phyloP scores from a whole-genome alignment of 805 yeast genomes.

The Starmerella vaccinii region DNA sequence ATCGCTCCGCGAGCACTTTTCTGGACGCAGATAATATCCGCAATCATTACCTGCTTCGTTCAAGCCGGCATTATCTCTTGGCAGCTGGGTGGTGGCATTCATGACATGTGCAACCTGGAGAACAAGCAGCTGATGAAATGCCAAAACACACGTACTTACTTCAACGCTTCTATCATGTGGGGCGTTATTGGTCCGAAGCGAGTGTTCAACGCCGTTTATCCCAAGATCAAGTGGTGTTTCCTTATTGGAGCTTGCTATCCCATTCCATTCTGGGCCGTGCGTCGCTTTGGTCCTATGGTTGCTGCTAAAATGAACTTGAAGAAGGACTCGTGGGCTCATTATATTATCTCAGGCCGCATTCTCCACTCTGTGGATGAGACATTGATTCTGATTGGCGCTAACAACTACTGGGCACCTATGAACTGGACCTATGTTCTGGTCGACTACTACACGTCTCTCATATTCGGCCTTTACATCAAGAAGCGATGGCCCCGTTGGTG shows the following conservation, averaged over 20 bases:
- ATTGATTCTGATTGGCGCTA: constrained; percentile 6
- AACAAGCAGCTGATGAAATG: constrained; percentile 37
- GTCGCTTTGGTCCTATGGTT: constrained; percentile 11
- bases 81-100: constrained; percentile 19
- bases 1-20: constrained; percentile 21
- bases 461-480: constrained; percentile 39
- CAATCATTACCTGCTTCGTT: constrained; percentile 15
- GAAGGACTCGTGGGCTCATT: constrained; percentile 34
- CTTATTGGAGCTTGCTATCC: constrained; percentile 38
- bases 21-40: constrained; percentile 16
- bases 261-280: constrained; percentile 15
- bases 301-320: constrained; percentile 19
- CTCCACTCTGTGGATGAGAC: constrained; percentile 13
- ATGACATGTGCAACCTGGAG: constrained; percentile 30
- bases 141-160: constrained; percentile 35
- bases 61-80: constrained; percentile 18
- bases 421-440: constrained; percentile 38
- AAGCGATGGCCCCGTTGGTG: constrained; percentile 40
- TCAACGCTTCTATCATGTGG: constrained; percentile 45
- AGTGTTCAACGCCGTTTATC: constrained; percentile 42
- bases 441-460: constrained; percentile 34
- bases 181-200: constrained; percentile 52
- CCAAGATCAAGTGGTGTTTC: constrained; percentile 53
- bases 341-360: constrained; percentile 37
- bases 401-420: constrained; percentile 27